Conservation (phyloP, 306 rosid species). For the Vicia sativa region DNA sequence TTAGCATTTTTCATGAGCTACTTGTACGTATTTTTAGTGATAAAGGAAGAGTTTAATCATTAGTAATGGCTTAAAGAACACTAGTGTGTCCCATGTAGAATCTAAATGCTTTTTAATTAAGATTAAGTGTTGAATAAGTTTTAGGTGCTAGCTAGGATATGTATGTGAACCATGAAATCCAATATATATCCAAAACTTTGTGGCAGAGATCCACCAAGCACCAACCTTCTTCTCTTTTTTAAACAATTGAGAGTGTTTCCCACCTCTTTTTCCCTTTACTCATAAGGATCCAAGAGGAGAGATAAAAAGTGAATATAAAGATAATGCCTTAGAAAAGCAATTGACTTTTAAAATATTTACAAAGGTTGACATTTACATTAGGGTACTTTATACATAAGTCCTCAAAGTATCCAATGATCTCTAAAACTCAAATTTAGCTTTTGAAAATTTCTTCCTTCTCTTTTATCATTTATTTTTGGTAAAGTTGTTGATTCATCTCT, state of each 20-base stretch:
- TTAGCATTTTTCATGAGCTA: slow-evolving; percentile 30
- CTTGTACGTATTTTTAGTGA: slow-evolving; percentile 28
- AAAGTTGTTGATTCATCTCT: too few species aligned
- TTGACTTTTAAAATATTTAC: slow-evolving; percentile 66
- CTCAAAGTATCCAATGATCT: slow-evolving; percentile 84
- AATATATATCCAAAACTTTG: slow-evolving; percentile 32
- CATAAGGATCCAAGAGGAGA: slow-evolving; percentile 69
- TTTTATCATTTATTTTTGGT: too few species aligned
- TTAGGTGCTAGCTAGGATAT: slow-evolving; percentile 47
- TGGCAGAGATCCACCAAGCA: slow-evolving; percentile 58
- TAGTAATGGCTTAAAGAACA: slow-evolving; percentile 49
- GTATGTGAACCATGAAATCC: slow-evolving; percentile 34
- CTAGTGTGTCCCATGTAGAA: slow-evolving; percentile 43
- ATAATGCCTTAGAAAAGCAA: slow-evolving; percentile 53
- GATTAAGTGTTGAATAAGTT: slow-evolving; percentile 51
- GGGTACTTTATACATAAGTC: slow-evolving; percentile 33
- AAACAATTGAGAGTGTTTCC: slow-evolving; percentile 82
- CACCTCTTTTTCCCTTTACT: slow-evolving; percentile 80
- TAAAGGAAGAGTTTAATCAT: slow-evolving; percentile 34
- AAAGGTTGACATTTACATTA: slow-evolving; percentile 75
- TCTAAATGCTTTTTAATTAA: slow-evolving; percentile 51
- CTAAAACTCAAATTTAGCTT: slow-evolving; percentile 37
- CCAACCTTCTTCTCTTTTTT: slow-evolving; percentile 55
- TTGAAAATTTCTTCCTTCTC: too few species aligned
- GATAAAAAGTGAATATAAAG: slow-evolving; percentile 18